These are phyloP conservation scores for Phytophthora megakarya DNA, from an alignment of 352 stramenopile species.

Conservation along the genomic window DNA sequence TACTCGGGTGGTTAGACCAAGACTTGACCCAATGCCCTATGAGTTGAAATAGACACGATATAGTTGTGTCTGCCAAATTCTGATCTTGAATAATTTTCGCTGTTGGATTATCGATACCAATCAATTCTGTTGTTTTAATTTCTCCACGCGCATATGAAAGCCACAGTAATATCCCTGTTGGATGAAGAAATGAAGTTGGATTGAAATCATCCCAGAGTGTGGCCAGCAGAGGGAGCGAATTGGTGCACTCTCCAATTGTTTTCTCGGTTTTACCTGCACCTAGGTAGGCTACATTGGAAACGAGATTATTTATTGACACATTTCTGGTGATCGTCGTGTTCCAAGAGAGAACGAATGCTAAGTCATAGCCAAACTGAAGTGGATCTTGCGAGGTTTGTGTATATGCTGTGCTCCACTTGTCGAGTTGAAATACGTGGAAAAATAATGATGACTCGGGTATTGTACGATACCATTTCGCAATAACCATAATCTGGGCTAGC, in stretches of 20 bases:
- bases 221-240: slow-evolving; percentile 38
- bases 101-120: slow-evolving; percentile 16
- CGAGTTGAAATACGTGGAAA: slow-evolving; percentile 51
- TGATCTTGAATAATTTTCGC: slow-evolving; percentile 20
- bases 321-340: slow-evolving; percentile 28
- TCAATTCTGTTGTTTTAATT: slow-evolving; percentile 20
- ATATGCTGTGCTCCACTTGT: slow-evolving; percentile 36
- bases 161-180: slow-evolving; percentile 35
- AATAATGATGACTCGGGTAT: slow-evolving; percentile 46
- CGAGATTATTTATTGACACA: slow-evolving; percentile 33
- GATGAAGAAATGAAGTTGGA: slow-evolving; percentile 45
- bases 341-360: slow-evolving; percentile 47
- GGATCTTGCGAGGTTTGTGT: slow-evolving; percentile 32
- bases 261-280: not conserved
- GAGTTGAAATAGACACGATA: slow-evolving; percentile 47
- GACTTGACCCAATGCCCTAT: slow-evolving; percentile 59
- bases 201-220: slow-evolving; percentile 49
- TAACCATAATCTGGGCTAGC: slow-evolving; percentile 28
- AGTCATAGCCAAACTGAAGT: slow-evolving; percentile 49
- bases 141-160: slow-evolving; percentile 27
- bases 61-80: slow-evolving; percentile 14
- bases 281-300: slow-evolving; percentile 40
- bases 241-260: slow-evolving; percentile 34
- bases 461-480: slow-evolving; percentile 51
- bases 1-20: slow-evolving; percentile 52